Evolutionary conservation across 2,329 filamentous ascomycete species (phyloP), one percentile per base, ranked within the genome.

Genomic region (Ceratocystis alfenasii): DNA sequence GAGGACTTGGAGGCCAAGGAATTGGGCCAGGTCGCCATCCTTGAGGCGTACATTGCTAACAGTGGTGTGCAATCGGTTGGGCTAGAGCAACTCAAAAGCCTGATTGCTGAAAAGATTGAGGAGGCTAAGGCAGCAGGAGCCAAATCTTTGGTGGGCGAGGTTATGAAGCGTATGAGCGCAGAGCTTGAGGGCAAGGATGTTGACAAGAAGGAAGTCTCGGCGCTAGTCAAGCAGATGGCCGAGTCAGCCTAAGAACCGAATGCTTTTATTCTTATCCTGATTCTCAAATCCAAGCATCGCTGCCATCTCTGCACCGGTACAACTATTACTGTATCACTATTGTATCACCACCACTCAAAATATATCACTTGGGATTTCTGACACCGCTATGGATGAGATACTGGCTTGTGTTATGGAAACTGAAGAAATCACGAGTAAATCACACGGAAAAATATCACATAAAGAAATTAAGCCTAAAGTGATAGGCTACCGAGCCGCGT

Each of bases 1-100:
- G 76, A 81, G 28, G 89, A 93, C 73, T 75, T 93, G 45, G 86
- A 82, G 0, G 82, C 84, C 66, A 88, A 88, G 76, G 88, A 93
- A 76, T 77, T 83, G 68, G 77, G 76, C 10, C 87, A 92, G 75
- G 76, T 87, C 62, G 75, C 75, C 41, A 79, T 93, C 1, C 72
- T 91, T 71, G 79, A 86, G 48, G 84, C 85, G 70, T 90, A 90
- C 74, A 77, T 83, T 3, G 78, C 79, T 6, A 77, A 76, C 68
- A 83, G 83, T 69, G 81, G 80, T 6, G 80, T 90, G 12, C 77
- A 85, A 74, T 80, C 79, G 12, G 71, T 90, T 64, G 75, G 77
- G 1, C 78, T 81, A 68, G 82, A 81, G 4, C 81, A 89, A 72
- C 76, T 92, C 22, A 77, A 77, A 71, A 73, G 73, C 2, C 71